Conservation (phyloP, 164 flowering plant species). For the Nelumbo lutea region DNA sequence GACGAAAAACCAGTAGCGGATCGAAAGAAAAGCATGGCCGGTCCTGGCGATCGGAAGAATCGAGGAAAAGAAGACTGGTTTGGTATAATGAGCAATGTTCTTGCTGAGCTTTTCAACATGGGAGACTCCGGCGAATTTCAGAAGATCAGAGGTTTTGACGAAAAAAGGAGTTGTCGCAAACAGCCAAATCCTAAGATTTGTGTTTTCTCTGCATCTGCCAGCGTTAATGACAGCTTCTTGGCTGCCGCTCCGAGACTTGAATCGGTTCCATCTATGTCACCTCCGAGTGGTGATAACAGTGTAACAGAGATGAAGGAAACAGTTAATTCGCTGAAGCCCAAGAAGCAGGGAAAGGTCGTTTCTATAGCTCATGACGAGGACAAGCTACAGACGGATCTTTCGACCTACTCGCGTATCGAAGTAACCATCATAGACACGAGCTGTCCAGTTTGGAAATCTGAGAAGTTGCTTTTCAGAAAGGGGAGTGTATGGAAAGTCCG, state of each 20-base stretch:
- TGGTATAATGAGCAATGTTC: constrained; percentile 39
- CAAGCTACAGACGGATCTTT: constrained; percentile 20
- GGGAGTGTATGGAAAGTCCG: constrained; percentile 76
- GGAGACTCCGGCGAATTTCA: constrained; percentile 23
- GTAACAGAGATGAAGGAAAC: constrained; percentile 10
- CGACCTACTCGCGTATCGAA: constrained; percentile 50
- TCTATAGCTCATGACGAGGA: constrained; percentile 24
- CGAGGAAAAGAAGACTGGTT: constrained; percentile 22
- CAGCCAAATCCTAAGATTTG: constrained; percentile 58
- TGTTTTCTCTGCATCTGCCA: constrained; percentile 15
- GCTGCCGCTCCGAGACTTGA: constrained; percentile 13
- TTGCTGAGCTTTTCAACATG: constrained; percentile 68
- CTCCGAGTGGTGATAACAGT: constrained; percentile 26
- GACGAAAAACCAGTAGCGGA: constrained; percentile 3
- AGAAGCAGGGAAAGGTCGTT: constrained; percentile 8
- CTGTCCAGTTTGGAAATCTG: constrained; percentile 57
- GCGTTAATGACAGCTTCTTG: constrained; percentile 10
- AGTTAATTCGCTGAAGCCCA: constrained; percentile 3
- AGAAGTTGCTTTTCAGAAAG: constrained; percentile 62
- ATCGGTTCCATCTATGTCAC: constrained; percentile 12
- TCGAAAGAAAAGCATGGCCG: background rate
- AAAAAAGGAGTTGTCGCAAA: constrained; percentile 50
- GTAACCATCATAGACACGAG: constrained; percentile 88
- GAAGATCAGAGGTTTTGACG: background rate
- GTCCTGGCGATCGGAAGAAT: background rate